Base-by-base conservation (phyloP, 2,329 filamentous ascomycete genomes). In the Paramyrothecium sp. region DNA sequence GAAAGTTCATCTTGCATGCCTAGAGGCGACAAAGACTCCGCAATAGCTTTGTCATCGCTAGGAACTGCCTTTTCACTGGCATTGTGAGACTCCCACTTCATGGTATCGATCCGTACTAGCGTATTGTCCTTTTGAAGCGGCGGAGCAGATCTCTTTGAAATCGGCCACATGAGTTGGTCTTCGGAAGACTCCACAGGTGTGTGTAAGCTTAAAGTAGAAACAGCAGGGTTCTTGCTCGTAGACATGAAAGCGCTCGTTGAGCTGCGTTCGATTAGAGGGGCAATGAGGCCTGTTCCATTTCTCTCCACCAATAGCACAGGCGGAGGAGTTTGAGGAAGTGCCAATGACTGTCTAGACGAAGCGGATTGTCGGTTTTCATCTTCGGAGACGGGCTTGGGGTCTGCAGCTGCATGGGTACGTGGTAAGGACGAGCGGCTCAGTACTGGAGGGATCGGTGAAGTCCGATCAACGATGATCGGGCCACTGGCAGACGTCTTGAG, bases 401-500 rank as follows among this genome's bases (percentile, higher is more conserved):
- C 13, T n/a, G 8, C 13, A 21, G 38, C 38, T 10, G 38, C n/a
- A 19, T 3, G 38, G n/a, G 13, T 12, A 4, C 38, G 38, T 7
- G 38, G 38, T 44, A 44, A 19, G n/a, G 38, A 49, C 7, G 47
- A 23, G 8, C 47, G 20, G 21, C 58, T 63, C 8, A 69, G 51
- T 2, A 61, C 26, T 3, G 66, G 65, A 11, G 65, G 58, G 5
- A 53, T 55, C 11, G 66, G 61, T 3, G 54, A 44, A 26, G 67
- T 60, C 54, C 60, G 66, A 30, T 65, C 61, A 12, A 65, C 47
- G 19, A 64, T n/a, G 22, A 57, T 58, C 3, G 60, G 56, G 7
- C 57, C 55, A 11, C 57, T 63, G 12, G 58, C 51, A 12, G 59
- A 57, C 8, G 65, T 54, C 55, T 72, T 71, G 21, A 69, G 58